A percentile compares a stretch with the other conserved stretches of the same genome.
Evolutionary conservation across 331 rosid genomes (phyloP).

Genomic region (Quercus lobata): DNA sequence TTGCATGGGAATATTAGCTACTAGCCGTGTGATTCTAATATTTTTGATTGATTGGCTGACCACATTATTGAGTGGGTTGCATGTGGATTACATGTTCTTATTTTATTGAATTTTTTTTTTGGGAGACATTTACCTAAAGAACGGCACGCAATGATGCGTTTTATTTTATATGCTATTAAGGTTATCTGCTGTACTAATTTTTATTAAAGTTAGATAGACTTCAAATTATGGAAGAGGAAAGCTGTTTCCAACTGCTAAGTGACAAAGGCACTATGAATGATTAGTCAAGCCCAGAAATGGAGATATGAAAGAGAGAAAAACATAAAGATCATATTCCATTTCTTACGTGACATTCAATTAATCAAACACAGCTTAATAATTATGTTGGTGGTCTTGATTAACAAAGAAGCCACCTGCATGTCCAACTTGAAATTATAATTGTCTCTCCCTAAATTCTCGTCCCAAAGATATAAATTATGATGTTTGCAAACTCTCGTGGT

Average conservation of each 20-base stretch:
- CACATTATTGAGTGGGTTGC: slow-evolving; percentile 29
- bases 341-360: background rate
- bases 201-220: slow-evolving; percentile 18
- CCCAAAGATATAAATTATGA: no score
- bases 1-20: background rate
- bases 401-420: no score
- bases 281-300: background rate
- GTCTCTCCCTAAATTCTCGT: no score
- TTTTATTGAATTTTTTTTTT: background rate
- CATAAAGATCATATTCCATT: background rate
- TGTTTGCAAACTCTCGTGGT: no score
- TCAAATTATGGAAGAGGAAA: slow-evolving; percentile 20
- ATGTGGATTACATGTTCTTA: slow-evolving; percentile 42
- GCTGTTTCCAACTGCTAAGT: slow-evolving; percentile 31
- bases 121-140: background rate
- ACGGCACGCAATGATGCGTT: background rate
- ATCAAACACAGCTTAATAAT: no score
- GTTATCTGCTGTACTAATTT: background rate
- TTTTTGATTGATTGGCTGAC: slow-evolving; percentile 1
- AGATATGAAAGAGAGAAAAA: background rate
- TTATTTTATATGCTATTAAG: background rate
- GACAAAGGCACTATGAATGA: slow-evolving; percentile 22
- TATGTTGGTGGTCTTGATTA: no score
- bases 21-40: slow-evolving; percentile 10
- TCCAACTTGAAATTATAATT: no score